phyloP scores from a whole-genome alignment of 1,284 basidiomycete species.

The Takashimella koratensis region DNA sequence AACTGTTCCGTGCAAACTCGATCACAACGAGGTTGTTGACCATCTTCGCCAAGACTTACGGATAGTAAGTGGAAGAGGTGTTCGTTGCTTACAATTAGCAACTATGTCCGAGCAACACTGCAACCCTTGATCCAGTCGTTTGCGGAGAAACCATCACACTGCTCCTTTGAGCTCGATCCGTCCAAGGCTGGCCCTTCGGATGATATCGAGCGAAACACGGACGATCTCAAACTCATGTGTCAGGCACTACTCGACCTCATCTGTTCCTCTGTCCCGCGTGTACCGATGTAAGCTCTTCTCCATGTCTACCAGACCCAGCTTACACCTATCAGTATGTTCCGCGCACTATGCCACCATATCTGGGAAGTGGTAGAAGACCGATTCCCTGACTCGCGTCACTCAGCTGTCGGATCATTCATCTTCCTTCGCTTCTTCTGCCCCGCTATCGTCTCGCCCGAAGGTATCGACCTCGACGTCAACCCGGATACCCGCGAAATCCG shows the following conservation, averaged over 20 bases:
- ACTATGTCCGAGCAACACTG: conserved; percentile 74
- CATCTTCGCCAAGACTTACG: conserved; percentile 77
- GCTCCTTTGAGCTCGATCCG: conserved; percentile 76
- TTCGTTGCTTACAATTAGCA: too few species aligned
- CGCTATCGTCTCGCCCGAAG: conserved; percentile 79
- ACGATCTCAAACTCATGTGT: conserved; percentile 69
- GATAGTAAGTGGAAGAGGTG: conserved; percentile 54
- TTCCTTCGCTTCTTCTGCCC: conserved; percentile 73
- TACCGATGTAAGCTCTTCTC: conserved; percentile 65
- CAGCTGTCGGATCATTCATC: conserved; percentile 85
- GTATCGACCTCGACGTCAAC: conserved; percentile 74
- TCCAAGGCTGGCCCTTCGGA: conserved; percentile 57
- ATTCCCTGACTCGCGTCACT: conserved; percentile 79
- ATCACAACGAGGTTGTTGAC: conserved; percentile 79
- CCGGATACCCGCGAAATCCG: conserved; percentile 61
- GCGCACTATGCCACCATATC: conserved; percentile 81
- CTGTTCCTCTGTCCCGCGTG: conserved; percentile 62
- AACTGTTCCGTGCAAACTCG: conserved; percentile 79
- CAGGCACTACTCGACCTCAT: conserved; percentile 73
- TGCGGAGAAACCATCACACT: conserved; percentile 65
- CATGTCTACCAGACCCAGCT: neutral
- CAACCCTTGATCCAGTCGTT: conserved; percentile 72
- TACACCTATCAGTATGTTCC: conserved; percentile 62
- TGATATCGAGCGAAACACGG: conserved; percentile 65
- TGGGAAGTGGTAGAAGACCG: conserved; percentile 71